Evolutionary conservation across 495 filamentous ascomycete species (phyloP), one percentile per base, ranked within the genome.

Genomic region (Talaromyces proteolyticus): DNA sequence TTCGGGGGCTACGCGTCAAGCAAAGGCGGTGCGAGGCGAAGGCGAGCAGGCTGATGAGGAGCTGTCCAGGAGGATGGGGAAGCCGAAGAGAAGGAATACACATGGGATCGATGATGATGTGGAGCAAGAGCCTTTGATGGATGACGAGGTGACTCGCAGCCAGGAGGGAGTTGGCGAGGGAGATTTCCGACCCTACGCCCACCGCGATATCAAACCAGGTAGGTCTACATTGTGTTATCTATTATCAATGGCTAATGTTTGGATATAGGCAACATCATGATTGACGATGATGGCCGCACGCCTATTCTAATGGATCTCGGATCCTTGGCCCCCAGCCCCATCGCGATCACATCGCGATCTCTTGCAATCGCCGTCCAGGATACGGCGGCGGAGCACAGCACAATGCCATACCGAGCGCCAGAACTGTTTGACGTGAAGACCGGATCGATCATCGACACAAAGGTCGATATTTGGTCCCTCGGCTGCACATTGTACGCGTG

Each of bases 231-330:
- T 38, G 22, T 6, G 5, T 20, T 22, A 11, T 25, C 4, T 0
- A 16, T 44, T 10, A 23, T 14, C 37, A 22, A 45, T 20, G 6
- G 18, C 22, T 44, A 20, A 47, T 7, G 21, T 38, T 42, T 43
- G 53, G 43, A 57, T 56, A 61, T 61, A 88, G 88, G 91, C 25
- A 98, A 98, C 63, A 91, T 96, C 64, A 96, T 96, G 91, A 96
- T 96, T 53, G 80, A 79, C 44, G 90, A 95, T 55, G 84, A 88
- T 54, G 91, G 91, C 48, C 77, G 79, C 47, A 85, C 83, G 21
- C 94, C 93, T 7, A 91, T 98, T 53, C 75, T 98, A n/a, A 98
- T 98, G 94, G 93, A 98, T 64, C 83, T 98, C 18, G 93, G 93
- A 39, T 96, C 91, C 16, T 73, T 98, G 24, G 85, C 90, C 24